Evolutionary conservation across 208 protist species (phyloP).

Genomic region (Acanthamoeba triangularis): DNA sequence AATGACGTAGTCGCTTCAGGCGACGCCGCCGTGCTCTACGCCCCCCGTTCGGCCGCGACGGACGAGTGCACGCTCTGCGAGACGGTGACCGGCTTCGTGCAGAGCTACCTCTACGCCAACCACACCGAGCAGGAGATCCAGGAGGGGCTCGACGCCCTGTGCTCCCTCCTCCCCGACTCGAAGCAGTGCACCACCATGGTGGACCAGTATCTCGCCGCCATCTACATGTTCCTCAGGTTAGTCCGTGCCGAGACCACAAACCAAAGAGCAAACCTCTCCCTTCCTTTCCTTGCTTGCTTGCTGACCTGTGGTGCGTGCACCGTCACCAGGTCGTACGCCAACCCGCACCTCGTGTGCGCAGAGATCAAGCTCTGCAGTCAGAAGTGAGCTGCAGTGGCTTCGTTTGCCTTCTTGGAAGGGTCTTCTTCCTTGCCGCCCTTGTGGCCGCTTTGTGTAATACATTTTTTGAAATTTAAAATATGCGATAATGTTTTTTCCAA

Average conservation of each 20-base stretch:
- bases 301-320: no score
- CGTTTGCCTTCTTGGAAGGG: no score
- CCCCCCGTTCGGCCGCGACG: neutral
- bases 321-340: slow-evolving; percentile 35
- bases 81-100: slow-evolving; percentile 41
- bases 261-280: neutral
- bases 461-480: neutral
- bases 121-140: slow-evolving; percentile 22
- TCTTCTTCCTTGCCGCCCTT: neutral
- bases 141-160: slow-evolving; percentile 18
- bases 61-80: slow-evolving; percentile 66
- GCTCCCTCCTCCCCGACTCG: neutral
- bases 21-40: neutral
- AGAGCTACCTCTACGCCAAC: slow-evolving; percentile 72
- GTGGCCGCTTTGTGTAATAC: neutral
- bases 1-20: neutral
- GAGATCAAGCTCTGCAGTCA: neutral
- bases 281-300: neutral
- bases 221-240: slow-evolving; percentile 73
- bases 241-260: neutral
- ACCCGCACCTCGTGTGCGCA: slow-evolving; percentile 59
- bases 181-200: slow-evolving; percentile 43
- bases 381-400: neutral
- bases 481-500: no score
- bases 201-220: slow-evolving; percentile 51